Percentiles rank a stretch among this genome's conserved stretches.
Conservation (phyloP, 176 grass and related monocot species). For the Eragrostis curvula region DNA sequence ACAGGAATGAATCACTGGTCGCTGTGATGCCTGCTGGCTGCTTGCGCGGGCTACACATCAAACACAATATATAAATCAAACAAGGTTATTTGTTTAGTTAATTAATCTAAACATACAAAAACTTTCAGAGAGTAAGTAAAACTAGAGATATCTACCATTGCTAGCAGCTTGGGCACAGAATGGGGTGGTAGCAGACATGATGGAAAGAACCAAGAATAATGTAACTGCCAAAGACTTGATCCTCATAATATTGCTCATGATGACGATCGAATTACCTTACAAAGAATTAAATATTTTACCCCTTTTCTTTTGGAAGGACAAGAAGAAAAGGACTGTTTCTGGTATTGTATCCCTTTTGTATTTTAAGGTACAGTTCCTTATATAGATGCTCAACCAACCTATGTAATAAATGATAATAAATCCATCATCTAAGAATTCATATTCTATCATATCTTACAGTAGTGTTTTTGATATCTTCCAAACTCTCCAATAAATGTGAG, state of each 20-base stretch:
- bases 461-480: too few relatives aligned
- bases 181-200: background rate
- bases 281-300: background rate
- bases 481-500: too few relatives aligned
- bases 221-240: background rate
- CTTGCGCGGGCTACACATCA: background rate
- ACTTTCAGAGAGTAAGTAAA: background rate
- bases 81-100: background rate
- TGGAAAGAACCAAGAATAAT: background rate
- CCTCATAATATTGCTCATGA: background rate
- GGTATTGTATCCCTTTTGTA: too few relatives aligned
- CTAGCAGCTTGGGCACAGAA: background rate
- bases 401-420: too few relatives aligned
- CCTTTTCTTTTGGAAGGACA: background rate
- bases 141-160: background rate
- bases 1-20: background rate
- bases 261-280: background rate
- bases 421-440: too few relatives aligned
- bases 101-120: background rate
- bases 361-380: too few relatives aligned
- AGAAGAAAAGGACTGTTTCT: too few relatives aligned
- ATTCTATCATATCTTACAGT: too few relatives aligned
- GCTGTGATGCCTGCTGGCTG: background rate
- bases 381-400: too few relatives aligned
- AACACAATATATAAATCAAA: background rate